Evolutionary conservation across 2,329 filamentous ascomycete genomes (phyloP).

Genomic region (Ceratocystis papillata): DNA sequence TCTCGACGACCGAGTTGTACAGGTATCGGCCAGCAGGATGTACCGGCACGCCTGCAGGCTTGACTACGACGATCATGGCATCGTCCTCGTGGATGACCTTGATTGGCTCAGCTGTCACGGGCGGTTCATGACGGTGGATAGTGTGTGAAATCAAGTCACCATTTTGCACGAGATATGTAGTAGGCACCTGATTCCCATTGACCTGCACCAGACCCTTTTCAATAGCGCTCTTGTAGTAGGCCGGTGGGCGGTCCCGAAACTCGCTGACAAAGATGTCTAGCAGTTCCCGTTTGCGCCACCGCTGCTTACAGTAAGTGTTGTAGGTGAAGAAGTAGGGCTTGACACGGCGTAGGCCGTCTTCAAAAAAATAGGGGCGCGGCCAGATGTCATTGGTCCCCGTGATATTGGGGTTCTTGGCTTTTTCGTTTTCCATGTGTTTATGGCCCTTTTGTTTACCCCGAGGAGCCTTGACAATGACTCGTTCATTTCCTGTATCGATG

Average conservation of each 20-base stretch:
- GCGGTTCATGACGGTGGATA: constrained; percentile 88
- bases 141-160: constrained; percentile 89
- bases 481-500: constrained; percentile 21
- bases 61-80: constrained; percentile 91
- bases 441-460: constrained; percentile 24
- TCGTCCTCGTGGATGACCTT: constrained; percentile 82
- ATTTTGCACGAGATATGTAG: constrained; percentile 66
- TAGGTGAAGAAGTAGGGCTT: constrained; percentile 86
- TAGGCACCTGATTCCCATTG: constrained; percentile 60
- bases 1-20: constrained; percentile 89
- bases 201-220: constrained; percentile 66
- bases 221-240: constrained; percentile 84
- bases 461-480: constrained; percentile 18
- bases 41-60: constrained; percentile 87
- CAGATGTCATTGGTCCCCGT: constrained; percentile 28
- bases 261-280: constrained; percentile 84
- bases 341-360: constrained; percentile 72
- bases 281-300: constrained; percentile 74
- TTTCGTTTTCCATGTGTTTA: constrained; percentile 21
- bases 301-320: constrained; percentile 86
- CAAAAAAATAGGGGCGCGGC: constrained; percentile 61
- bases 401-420: constrained; percentile 22
- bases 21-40: constrained; percentile 93
- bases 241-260: constrained; percentile 74
- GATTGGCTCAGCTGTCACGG: constrained; percentile 70